Percentiles rank a stretch among this genome's conserved stretches.
Evolutionary conservation across 2,329 filamentous ascomycete genomes (phyloP).

Genomic region (Ambrosiella xylebori): DNA sequence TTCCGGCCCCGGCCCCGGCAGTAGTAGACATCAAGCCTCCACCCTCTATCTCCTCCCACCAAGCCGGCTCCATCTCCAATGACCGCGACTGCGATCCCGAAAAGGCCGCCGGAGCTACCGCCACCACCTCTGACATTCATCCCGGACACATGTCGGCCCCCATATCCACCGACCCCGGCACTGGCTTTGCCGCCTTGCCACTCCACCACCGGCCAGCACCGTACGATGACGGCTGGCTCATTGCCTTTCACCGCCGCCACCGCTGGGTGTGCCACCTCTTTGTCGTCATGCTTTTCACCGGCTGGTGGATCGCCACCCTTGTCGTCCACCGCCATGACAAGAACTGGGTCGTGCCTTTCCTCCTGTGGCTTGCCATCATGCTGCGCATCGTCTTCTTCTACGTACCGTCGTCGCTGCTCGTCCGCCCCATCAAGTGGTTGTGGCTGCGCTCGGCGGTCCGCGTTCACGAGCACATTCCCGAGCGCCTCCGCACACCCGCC

Average conservation of each 20-base stretch:
- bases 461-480: constrained; percentile 45
- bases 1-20: background rate
- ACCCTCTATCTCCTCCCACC: background rate
- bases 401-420: constrained; percentile 49
- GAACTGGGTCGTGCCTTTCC: constrained; percentile 73
- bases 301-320: constrained; percentile 63
- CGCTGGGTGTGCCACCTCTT: constrained; percentile 30
- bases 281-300: constrained; percentile 28
- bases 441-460: constrained; percentile 50
- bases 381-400: constrained; percentile 60
- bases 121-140: background rate
- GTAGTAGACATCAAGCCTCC: background rate
- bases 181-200: too few species aligned
- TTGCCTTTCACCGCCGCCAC: constrained; percentile 26
- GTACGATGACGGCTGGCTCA: constrained; percentile 16
- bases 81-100: background rate
- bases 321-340: constrained; percentile 53
- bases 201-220: constrained; percentile 5
- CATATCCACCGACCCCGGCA: background rate
- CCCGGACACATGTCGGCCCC: background rate
- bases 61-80: background rate
- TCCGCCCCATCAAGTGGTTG: constrained; percentile 44
- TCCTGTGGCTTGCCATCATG: constrained; percentile 59
- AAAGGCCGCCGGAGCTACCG: background rate
- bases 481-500: constrained; percentile 32